Evolutionary conservation across 768 basidiomycete genomes (phyloP).

Genomic region (Lepiota brunneoincarnata): DNA sequence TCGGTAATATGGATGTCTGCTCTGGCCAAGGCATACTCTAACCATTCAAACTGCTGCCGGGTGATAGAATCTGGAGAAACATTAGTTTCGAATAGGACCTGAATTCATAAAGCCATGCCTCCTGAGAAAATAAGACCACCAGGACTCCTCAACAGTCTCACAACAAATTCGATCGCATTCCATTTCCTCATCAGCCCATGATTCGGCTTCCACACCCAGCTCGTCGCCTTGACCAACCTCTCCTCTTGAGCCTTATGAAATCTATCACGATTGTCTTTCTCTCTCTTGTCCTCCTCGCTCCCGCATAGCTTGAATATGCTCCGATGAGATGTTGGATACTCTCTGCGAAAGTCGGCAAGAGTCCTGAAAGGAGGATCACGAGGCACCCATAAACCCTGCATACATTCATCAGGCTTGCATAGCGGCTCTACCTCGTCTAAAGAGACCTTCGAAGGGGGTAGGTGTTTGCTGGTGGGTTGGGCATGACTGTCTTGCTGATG

Average conservation of each 20-base stretch:
- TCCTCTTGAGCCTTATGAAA: conserved; percentile 8
- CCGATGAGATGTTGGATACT: conserved; percentile 4
- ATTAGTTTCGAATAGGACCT: not conserved
- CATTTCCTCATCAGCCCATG: conserved; percentile 12
- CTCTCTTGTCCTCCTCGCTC: conserved; percentile 4
- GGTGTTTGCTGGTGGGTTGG: no score
- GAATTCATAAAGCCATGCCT: not conserved
- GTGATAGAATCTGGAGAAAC: not conserved
- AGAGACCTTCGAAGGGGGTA: no score
- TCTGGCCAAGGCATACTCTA: conserved; percentile 12
- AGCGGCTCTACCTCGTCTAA: not conserved
- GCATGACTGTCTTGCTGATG: no score
- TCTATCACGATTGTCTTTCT: conserved; percentile 7
- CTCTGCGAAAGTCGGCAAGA: conserved; percentile 14
- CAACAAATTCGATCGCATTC: conserved; percentile 16
- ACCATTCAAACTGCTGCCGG: conserved; percentile 11
- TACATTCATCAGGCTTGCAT: conserved; percentile 14
- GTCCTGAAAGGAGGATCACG: conserved; percentile 14
- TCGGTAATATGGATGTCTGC: conserved; percentile 11
- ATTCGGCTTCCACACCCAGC: conserved; percentile 18
- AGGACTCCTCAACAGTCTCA: conserved; percentile 15
- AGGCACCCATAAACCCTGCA: conserved; percentile 12
- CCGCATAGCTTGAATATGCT: conserved; percentile 6
- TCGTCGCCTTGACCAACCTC: conserved; percentile 16
- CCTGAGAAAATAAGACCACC: conserved; percentile 19